phyloP scores from a whole-genome alignment of 805 yeast species.

The Kodamaea nitidulidarum region DNA sequence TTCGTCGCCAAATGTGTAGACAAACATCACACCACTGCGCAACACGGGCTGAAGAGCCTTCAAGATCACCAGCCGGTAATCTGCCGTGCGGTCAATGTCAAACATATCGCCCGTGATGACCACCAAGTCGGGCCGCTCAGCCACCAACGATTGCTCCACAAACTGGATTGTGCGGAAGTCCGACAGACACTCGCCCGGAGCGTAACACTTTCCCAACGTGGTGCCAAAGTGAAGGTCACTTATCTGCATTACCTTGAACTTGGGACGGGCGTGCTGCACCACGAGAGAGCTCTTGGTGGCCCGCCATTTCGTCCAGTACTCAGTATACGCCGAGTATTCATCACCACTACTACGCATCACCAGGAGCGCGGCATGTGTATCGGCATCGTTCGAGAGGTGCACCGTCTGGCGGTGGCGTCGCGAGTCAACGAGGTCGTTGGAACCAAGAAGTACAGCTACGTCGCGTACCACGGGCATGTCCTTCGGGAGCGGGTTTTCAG shows the following conservation, averaged over 20 bases:
- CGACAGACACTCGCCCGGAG: conserved; percentile 20
- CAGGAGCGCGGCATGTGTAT: conserved; percentile 15
- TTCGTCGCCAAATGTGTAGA: conserved; percentile 37
- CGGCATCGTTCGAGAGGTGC: conserved; percentile 5
- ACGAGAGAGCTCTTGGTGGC: not conserved
- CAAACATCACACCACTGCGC: conserved; percentile 25
- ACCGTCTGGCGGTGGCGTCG: conserved; percentile 19
- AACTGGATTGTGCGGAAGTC: conserved; percentile 31
- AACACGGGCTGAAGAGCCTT: conserved; percentile 34
- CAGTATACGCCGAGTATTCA: conserved; percentile 4
- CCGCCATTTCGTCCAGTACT: conserved; percentile 7
- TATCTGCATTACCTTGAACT: conserved; percentile 34
- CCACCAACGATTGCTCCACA: conserved; percentile 20
- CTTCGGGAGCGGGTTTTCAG: conserved; percentile 5
- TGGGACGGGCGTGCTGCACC: conserved; percentile 11
- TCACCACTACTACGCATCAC: conserved; percentile 15
- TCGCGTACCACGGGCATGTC: conserved; percentile 18
- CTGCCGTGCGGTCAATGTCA: conserved; percentile 23
- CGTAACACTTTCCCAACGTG: conserved; percentile 21
- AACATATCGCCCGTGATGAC: conserved; percentile 41
- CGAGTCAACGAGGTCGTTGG: conserved; percentile 26
- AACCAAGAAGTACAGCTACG: conserved; percentile 28
- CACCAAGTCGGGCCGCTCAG: conserved; percentile 31
- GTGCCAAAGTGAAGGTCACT: conserved; percentile 40
- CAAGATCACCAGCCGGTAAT: conserved; percentile 27